These are phyloP conservation scores for Cucumis melo DNA, from an alignment of 306 rosid species.

Conservation along the genomic window DNA sequence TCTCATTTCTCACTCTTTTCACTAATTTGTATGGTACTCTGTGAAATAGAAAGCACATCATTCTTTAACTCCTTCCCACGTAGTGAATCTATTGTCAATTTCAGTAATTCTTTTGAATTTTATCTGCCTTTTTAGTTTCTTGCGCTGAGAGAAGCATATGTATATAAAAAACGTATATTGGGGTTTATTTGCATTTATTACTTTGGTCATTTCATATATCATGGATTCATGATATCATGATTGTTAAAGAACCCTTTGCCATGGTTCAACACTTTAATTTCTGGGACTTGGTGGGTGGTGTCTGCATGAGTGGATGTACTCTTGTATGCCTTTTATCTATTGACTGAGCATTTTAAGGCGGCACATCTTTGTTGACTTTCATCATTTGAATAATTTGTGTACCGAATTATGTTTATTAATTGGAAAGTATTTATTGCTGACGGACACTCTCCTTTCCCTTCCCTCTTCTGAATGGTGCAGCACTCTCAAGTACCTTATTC, in stretches of 20 bases:
- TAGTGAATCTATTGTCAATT: neutral
- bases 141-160: neutral
- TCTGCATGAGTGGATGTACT: neutral
- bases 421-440: neutral
- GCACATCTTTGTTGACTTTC: neutral
- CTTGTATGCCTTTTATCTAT: neutral
- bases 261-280: neutral
- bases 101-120: neutral
- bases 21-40: neutral
- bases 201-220: neutral
- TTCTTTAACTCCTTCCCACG: neutral
- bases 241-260: neutral
- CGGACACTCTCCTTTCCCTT: neutral
- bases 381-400: neutral
- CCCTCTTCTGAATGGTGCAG: slow-evolving; percentile 16
- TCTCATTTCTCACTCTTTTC: neutral
- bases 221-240: neutral
- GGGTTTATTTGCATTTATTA: neutral
- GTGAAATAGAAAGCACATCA: neutral
- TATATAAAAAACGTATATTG: neutral
- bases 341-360: neutral
- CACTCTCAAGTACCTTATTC: slow-evolving; percentile 67
- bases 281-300: neutral
- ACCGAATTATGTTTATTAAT: neutral
- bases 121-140: neutral